phyloP scores from a whole-genome alignment of 176 grass and related monocot species.

The Carex cristatella region DNA sequence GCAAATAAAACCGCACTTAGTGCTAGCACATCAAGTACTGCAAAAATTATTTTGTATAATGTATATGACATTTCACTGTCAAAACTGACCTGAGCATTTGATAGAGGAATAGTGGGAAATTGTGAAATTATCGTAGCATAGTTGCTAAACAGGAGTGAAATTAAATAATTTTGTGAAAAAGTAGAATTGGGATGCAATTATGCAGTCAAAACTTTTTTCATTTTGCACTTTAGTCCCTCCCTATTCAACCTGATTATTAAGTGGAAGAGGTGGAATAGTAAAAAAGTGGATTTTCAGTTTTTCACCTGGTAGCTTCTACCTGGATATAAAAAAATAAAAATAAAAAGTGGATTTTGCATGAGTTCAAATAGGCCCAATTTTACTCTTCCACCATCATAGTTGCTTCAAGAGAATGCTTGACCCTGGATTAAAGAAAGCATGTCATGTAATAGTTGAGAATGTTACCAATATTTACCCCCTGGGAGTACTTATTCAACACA shows the following conservation, averaged over 20 bases:
- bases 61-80: not conserved
- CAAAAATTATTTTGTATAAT: not conserved
- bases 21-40: not conserved
- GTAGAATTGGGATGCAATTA: not conserved
- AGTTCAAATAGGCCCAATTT: not conserved
- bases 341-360: not conserved
- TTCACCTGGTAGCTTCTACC: too few relatives aligned
- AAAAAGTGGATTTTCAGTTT: too few relatives aligned
- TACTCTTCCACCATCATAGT: not conserved
- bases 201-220: not conserved
- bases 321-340: too few relatives aligned
- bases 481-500: too few relatives aligned
- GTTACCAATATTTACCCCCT: too few relatives aligned
- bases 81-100: conserved; percentile 61
- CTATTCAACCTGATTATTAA: not conserved
- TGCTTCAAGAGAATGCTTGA: too few relatives aligned
- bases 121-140: not conserved
- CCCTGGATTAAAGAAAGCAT: too few relatives aligned
- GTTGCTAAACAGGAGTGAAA: not conserved
- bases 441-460: too few relatives aligned
- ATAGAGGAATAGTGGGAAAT: not conserved
- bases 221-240: not conserved
- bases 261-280: not conserved
- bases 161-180: not conserved
- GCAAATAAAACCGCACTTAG: not conserved